Conservation (phyloP, 2,329 filamentous ascomycete genomes). For the Ceratocystis albifundus region DNA sequence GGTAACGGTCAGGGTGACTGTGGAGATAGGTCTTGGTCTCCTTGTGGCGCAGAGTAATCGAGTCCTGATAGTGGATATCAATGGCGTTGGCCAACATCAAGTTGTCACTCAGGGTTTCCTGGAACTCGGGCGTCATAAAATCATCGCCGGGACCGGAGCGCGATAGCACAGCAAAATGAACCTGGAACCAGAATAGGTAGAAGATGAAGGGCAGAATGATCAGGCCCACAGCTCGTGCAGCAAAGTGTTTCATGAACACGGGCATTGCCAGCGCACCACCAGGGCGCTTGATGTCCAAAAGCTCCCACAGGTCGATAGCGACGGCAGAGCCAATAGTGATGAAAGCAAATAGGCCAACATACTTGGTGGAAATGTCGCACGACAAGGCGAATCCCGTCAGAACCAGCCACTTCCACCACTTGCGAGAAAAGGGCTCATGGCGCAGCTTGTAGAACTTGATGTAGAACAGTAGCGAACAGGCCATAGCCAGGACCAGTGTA, state of each 20-base stretch:
- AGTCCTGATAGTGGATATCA: conserved; percentile 80
- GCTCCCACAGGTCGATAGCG: conserved; percentile 85
- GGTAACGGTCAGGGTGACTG: conserved; percentile 81
- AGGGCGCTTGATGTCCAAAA: conserved; percentile 77
- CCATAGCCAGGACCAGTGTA: conserved; percentile 90
- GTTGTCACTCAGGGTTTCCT: conserved; percentile 93
- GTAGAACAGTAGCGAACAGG: conserved; percentile 84
- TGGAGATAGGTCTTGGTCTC: conserved; percentile 95
- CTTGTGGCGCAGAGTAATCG: conserved; percentile 82
- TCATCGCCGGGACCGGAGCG: conserved; percentile 91
- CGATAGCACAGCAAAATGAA: conserved; percentile 83
- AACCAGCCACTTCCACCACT: conserved; percentile 99
- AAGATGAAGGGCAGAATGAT: conserved; percentile 91
- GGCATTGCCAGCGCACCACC: conserved; percentile 68
- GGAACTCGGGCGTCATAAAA: conserved; percentile 97
- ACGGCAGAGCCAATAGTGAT: conserved; percentile 93
- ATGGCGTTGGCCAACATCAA: conserved; percentile 78
- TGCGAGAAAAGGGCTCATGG: conserved; percentile 76
- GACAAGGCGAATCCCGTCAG: conserved; percentile 88
- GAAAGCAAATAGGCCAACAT: conserved; percentile 93
- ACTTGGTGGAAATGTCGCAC: conserved; percentile 97
- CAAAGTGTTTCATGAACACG: conserved; percentile 81
- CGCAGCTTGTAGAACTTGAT: conserved; percentile 96
- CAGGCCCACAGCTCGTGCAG: conserved; percentile 71
- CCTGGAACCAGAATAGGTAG: conserved; percentile 99